Conservation (phyloP, 441 rosid species). For the Populus hybrid region DNA sequence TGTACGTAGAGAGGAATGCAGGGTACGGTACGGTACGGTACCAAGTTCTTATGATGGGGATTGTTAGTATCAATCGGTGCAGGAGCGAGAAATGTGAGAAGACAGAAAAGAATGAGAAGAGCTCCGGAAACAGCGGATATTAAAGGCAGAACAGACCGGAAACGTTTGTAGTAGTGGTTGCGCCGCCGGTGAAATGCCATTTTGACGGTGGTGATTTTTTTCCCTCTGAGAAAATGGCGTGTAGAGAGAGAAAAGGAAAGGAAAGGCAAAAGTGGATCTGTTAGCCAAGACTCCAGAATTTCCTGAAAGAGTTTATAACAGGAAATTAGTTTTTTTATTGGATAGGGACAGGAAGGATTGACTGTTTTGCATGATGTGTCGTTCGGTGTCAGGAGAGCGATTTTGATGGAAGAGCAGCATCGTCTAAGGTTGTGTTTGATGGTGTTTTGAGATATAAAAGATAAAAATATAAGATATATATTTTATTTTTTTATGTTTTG, state of each 20-base stretch:
- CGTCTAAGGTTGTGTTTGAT: neutral
- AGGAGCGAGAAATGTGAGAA: constrained; percentile 58
- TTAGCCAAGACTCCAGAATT: neutral
- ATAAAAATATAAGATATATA: too few relatives aligned
- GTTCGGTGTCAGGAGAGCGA: neutral
- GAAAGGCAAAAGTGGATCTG: neutral
- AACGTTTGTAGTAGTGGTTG: constrained; percentile 34
- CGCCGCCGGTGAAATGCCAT: constrained; percentile 68
- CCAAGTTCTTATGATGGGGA: constrained; percentile 26
- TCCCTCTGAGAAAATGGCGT: neutral
- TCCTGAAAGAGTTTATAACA: neutral
- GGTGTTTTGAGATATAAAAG: neutral
- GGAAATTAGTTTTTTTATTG: neutral
- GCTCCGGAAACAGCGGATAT: constrained; percentile 46
- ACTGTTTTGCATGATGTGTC: neutral
- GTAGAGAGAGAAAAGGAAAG: neutral
- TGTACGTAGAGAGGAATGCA: neutral
- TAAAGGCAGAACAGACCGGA: constrained; percentile 42
- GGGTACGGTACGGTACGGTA: constrained; percentile 6
- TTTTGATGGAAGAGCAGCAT: neutral
- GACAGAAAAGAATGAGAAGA: constrained; percentile 54
- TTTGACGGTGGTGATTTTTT: neutral
- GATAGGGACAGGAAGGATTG: neutral
- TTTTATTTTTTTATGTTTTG: too few relatives aligned
- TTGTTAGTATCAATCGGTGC: constrained; percentile 48